Conservation (phyloP, 192 early-diverging fungal species). For the Backusella tuberculispora region DNA sequence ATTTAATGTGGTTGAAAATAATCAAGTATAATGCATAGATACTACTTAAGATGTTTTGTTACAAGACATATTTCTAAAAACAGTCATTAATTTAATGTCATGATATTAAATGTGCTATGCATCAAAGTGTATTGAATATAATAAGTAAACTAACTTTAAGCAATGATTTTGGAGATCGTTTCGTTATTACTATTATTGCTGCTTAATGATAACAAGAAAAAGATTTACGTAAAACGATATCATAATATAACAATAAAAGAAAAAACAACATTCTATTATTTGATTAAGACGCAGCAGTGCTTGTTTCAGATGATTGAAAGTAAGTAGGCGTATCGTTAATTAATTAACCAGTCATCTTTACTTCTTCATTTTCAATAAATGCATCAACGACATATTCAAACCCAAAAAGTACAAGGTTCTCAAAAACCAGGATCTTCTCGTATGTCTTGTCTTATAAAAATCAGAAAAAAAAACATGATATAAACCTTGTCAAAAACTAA, state of each 20-base stretch:
- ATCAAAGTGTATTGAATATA: too few species aligned
- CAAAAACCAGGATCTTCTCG: slow-evolving; percentile 1
- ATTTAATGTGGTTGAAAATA: not conserved
- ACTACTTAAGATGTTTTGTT: not conserved
- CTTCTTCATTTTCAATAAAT: not conserved
- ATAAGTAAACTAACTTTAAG: too few species aligned
- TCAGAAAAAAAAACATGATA: too few species aligned
- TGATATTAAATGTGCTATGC: too few species aligned
- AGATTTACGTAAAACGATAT: too few species aligned
- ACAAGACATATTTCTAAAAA: not conserved
- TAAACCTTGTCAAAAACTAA: not conserved
- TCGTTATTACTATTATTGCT: too few species aligned
- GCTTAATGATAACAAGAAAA: too few species aligned
- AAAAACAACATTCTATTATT: too few species aligned
- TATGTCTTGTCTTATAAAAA: not conserved
- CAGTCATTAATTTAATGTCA: too few species aligned
- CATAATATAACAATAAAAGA: too few species aligned
- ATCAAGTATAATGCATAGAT: not conserved
- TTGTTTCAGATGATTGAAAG: not conserved
- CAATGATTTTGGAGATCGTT: too few species aligned
- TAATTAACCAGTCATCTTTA: not conserved
- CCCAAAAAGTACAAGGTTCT: not conserved
- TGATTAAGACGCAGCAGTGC: not conserved
- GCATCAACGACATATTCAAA: not conserved
- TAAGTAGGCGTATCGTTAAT: not conserved